A percentile compares a stretch with the other conserved stretches of the same genome.
These are phyloP conservation scores for Fibroporia radiculosa DNA, from an alignment of 768 basidiomycete genomes.

Conservation along the genomic window DNA sequence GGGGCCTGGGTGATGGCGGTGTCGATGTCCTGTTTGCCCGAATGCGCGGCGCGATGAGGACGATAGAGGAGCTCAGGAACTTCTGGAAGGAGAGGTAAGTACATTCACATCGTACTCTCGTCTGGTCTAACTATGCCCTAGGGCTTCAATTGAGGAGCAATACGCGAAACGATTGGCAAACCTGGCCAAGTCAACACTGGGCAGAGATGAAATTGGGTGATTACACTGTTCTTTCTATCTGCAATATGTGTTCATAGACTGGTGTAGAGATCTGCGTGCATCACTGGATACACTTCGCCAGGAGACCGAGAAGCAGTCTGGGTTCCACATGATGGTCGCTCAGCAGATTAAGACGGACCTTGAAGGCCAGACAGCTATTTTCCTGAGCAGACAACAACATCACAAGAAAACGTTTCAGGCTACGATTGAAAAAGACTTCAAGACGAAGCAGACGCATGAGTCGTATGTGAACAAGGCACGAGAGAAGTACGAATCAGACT, in stretches of 20 bases:
- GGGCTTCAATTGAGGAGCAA: slow-evolving; percentile 89
- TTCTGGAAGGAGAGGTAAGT: slow-evolving; percentile 94
- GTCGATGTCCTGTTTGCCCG: slow-evolving; percentile 88
- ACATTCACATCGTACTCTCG: not conserved
- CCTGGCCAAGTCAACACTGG: slow-evolving; percentile 67
- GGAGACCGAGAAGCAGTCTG: slow-evolving; percentile 81
- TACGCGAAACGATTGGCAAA: slow-evolving; percentile 82
- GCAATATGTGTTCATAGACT: not conserved
- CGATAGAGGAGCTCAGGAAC: slow-evolving; percentile 78
- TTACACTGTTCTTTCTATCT: not conserved
- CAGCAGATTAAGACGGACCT: slow-evolving; percentile 69
- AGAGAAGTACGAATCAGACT: slow-evolving; percentile 91
- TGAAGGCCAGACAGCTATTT: slow-evolving; percentile 55
- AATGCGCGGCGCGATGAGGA: slow-evolving; percentile 78
- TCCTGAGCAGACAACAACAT: slow-evolving; percentile 56
- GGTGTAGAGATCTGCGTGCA: slow-evolving; percentile 64
- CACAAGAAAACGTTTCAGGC: slow-evolving; percentile 70
- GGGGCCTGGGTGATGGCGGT: slow-evolving; percentile 82
- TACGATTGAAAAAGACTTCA: slow-evolving; percentile 84
- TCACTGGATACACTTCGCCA: slow-evolving; percentile 71
- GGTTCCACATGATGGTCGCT: slow-evolving; percentile 65
- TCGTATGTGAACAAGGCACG: slow-evolving; percentile 80
- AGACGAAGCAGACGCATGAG: slow-evolving; percentile 83
- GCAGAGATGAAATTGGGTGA: slow-evolving; percentile 90
- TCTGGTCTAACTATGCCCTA: slow-evolving; percentile 22